Evolutionary conservation across 2,329 filamentous ascomycete genomes (phyloP).

Genomic region (Colletotrichum sp.): DNA sequence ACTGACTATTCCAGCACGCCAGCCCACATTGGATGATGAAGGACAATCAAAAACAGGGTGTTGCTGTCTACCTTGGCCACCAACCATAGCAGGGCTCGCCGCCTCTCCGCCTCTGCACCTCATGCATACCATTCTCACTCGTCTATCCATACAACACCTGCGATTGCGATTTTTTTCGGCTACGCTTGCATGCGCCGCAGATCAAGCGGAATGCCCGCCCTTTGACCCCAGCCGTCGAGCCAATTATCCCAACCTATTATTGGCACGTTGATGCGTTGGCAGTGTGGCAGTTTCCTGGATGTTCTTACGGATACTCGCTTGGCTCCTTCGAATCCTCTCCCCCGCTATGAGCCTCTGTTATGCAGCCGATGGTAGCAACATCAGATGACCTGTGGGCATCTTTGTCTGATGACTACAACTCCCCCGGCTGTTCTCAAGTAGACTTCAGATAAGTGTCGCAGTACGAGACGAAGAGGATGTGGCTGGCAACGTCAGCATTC

Average conservation of each 20-base stretch:
- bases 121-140: background rate
- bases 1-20: background rate
- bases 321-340: background rate
- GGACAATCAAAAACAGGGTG: background rate
- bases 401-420: background rate
- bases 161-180: background rate
- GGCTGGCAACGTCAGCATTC: background rate
- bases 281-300: background rate
- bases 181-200: slow-evolving; percentile 8
- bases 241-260: background rate
- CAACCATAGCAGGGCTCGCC: background rate
- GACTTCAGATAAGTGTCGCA: background rate
- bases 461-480: background rate
- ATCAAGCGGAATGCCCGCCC: slow-evolving; percentile 9
- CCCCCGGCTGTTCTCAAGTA: background rate
- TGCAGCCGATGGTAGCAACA: background rate
- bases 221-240: slow-evolving; percentile 2
- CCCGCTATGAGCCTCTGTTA: background rate
- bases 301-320: background rate
- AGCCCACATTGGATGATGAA: background rate
- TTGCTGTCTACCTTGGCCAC: background rate
- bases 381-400: background rate
- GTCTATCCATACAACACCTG: slow-evolving; percentile 3
- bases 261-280: slow-evolving; percentile 13
- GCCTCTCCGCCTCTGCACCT: background rate